Percentiles rank a stretch among this genome's conserved stretches.
phyloP scores from a whole-genome alignment of 495 filamentous ascomycete species.

The Aspergillus kassunensis region DNA sequence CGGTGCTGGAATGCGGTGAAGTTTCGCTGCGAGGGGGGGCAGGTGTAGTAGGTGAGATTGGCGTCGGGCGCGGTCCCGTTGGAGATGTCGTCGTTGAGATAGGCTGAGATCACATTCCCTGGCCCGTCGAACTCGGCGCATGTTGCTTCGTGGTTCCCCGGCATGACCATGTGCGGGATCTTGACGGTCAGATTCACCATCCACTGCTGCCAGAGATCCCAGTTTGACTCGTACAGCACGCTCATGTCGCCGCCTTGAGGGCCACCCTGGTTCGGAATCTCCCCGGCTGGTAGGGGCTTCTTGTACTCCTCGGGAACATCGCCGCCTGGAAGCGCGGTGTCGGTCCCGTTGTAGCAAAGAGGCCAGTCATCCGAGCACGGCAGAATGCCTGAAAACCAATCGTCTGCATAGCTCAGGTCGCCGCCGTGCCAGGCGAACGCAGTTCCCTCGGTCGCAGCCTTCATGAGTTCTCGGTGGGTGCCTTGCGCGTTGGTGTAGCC shows the following conservation, averaged over 20 bases:
- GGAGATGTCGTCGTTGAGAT: slow-evolving; percentile 34
- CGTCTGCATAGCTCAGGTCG: slow-evolving; percentile 42
- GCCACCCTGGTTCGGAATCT: slow-evolving; percentile 44
- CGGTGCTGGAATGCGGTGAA: slow-evolving; percentile 53
- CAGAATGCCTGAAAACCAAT: slow-evolving; percentile 42
- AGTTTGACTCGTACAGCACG: slow-evolving; percentile 46
- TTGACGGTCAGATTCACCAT: slow-evolving; percentile 38
- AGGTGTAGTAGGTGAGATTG: slow-evolving; percentile 50
- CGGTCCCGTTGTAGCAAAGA: slow-evolving; percentile 51
- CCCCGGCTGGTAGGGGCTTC: slow-evolving; percentile 42
- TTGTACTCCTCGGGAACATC: slow-evolving; percentile 36
- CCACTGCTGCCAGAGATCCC: slow-evolving; percentile 50
- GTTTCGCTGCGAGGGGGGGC: slow-evolving; percentile 51
- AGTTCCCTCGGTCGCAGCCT: slow-evolving; percentile 34
- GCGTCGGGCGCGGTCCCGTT: slow-evolving; percentile 26
- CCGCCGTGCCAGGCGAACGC: slow-evolving; percentile 52
- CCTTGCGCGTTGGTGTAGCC: slow-evolving; percentile 48
- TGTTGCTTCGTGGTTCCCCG: slow-evolving; percentile 14
- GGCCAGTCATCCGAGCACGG: slow-evolving; percentile 47
- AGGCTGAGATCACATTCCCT: slow-evolving; percentile 43
- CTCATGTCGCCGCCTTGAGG: slow-evolving; percentile 38
- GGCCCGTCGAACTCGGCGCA: slow-evolving; percentile 48
- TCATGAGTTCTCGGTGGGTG: slow-evolving; percentile 38
- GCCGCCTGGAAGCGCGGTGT: slow-evolving; percentile 18
- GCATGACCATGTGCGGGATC: slow-evolving; percentile 16